Evolutionary conservation across 2,329 filamentous ascomycete species (phyloP), one percentile per base, ranked within the genome.

Genomic region (Penicillium sclerotigenum): DNA sequence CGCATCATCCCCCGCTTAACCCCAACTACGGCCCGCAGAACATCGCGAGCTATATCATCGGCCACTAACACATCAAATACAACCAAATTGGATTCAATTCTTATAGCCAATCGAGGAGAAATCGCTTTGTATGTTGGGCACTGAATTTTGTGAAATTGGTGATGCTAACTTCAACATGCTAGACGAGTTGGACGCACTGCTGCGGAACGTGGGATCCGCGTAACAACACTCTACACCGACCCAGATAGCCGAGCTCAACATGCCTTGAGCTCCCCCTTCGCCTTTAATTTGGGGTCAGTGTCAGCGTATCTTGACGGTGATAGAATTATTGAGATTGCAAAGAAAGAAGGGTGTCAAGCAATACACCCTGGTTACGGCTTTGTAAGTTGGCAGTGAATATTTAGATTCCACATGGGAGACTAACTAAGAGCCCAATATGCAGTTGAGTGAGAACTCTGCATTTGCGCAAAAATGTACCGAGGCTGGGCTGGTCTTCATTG

Each of bases 301-400:
- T 88, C 88, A 47, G 91, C 89, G 51, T 99, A 99, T 72, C 86
- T 99, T 40, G 93, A 99, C 72, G 92, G 92, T 54, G 90, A 96
- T 68, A 86, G 89, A 60, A 97, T 99, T 70, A 93, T 99, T 60
- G 82, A 85, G 28, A 85, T 96, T 56, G 94, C 93, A 14, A 91
- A 92, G 77, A 81, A 88, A 66, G 85, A 93, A 68, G 89, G 89
- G 41, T 97, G 95, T 68, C 85, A 93, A 71, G 93, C 91, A 5
- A 87, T 99, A 64, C 94, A 99, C 74, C 94, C 94, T 0, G 94
- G 94, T 24, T 99, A 99, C 77, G 94, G 94, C 41, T 99, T 87
- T 72, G 80, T 84, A 74, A 62, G 78, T 59, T 42, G 9, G 18
- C n/a, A 28, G 3, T 40, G 16, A 16, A n/a, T 16, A 40, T 16